Conservation (phyloP, 257 asterid species). For the Fraxinus cuspidata region DNA sequence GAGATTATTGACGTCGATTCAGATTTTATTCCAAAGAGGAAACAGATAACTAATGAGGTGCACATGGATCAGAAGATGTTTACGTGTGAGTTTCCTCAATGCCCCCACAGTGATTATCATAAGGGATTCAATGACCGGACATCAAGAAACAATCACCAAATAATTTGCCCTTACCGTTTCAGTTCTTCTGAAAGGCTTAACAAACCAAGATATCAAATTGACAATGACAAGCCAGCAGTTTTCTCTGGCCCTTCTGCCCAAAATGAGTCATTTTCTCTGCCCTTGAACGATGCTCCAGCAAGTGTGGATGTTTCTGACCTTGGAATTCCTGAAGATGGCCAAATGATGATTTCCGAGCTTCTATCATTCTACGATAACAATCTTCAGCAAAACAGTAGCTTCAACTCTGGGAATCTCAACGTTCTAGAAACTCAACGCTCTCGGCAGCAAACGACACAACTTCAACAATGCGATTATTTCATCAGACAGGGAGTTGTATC, state of each 20-base stretch:
- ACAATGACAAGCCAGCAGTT: conserved; percentile 26
- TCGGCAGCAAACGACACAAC: conserved; percentile 31
- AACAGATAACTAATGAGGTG: conserved; percentile 37
- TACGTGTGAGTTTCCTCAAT: conserved; percentile 52
- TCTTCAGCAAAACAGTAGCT: conserved; percentile 26
- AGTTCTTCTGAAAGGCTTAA: conserved; percentile 25
- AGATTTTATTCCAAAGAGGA: conserved; percentile 45
- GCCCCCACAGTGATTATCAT: conserved; percentile 52
- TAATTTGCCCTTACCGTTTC: conserved; percentile 45
- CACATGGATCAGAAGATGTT: conserved; percentile 31
- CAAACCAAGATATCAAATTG: conserved; percentile 31
- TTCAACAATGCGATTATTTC: conserved; percentile 29
- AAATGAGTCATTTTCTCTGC: conserved; percentile 18
- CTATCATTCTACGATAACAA: conserved; percentile 45
- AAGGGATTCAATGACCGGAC: conserved; percentile 51
- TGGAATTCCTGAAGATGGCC: conserved; percentile 55
- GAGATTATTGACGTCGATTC: conserved; percentile 45
- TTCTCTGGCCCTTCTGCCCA: conserved; percentile 26
- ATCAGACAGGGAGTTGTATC: conserved; percentile 30
- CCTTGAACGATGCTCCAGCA: conserved; percentile 19
- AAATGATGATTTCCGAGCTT: conserved; percentile 48
- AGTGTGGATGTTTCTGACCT: conserved; percentile 36
- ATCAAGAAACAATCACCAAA: conserved; percentile 59
- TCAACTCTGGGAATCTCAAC: conserved; percentile 29
- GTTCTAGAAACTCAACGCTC: conserved; percentile 25